These are phyloP conservation scores for Calendula officinalis DNA, from an alignment of 129 eudicot species.

Conservation along the genomic window DNA sequence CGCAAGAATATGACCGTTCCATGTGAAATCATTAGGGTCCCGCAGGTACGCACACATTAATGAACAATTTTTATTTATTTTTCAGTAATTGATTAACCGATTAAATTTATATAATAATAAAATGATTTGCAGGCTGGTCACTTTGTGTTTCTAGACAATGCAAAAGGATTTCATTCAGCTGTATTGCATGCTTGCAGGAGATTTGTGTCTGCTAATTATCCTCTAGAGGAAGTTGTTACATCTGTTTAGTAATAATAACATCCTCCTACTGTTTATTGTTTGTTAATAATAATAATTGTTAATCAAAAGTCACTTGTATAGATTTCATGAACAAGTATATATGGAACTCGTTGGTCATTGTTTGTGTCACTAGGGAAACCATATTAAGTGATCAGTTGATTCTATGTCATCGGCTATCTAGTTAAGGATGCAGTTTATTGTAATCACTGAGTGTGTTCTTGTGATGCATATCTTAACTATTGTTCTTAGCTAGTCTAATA, in stretches of 20 bases:
- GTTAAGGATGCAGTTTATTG: no score
- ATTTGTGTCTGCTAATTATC: constrained; percentile 37
- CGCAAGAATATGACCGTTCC: constrained; percentile 84
- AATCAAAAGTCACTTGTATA: not conserved
- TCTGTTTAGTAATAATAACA: constrained; percentile 29
- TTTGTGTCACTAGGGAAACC: no score
- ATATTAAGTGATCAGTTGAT: no score
- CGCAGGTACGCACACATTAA: constrained; percentile 51
- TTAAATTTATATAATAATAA: not conserved
- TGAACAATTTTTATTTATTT: not conserved
- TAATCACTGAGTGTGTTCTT: no score
- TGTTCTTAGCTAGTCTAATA: no score
- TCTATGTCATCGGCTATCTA: no score
- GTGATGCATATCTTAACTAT: no score
- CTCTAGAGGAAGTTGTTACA: constrained; percentile 66
- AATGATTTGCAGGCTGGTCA: constrained; percentile 63
- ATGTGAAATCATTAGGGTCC: constrained; percentile 87
- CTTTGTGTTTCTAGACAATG: constrained; percentile 73
- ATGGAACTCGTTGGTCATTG: no score
- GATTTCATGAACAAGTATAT: not conserved
- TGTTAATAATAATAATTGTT: not conserved
- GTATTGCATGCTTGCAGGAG: constrained; percentile 65
- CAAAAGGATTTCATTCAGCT: constrained; percentile 74
- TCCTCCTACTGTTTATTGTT: not conserved
- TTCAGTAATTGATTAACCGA: not conserved